Percentiles rank a stretch among this genome's conserved stretches.
Evolutionary conservation across 805 yeast genomes (phyloP).

Genomic region (Wickerhamomyces bisporus): DNA sequence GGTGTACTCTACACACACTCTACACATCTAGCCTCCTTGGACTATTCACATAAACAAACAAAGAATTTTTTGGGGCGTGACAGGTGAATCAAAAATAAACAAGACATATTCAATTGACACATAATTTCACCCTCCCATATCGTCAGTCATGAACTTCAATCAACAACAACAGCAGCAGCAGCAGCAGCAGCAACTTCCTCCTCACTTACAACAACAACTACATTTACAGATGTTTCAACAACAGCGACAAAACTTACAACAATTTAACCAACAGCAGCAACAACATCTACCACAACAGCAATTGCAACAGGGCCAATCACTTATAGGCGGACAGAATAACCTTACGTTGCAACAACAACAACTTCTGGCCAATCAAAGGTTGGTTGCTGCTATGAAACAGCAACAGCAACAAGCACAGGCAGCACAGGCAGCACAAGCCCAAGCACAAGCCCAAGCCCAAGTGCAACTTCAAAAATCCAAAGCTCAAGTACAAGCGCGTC

Average conservation of each 20-base stretch:
- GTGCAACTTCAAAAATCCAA: no score
- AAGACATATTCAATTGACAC: no score
- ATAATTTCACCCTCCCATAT: no score
- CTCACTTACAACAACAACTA: conserved; percentile 1
- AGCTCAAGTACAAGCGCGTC: conserved; percentile 1
- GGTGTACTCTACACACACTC: no score
- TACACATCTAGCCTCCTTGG: no score
- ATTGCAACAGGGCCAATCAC: background rate
- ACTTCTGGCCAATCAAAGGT: conserved; percentile 1
- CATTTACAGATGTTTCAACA: background rate
- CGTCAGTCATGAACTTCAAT: conserved; percentile 1
- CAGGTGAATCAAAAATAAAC: no score
- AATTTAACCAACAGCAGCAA: background rate
- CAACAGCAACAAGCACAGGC: background rate
- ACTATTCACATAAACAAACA: no score
- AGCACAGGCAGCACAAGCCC: background rate
- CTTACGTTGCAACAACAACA: background rate
- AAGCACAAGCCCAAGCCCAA: background rate
- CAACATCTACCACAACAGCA: background rate
- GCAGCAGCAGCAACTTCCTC: conserved; percentile 5
- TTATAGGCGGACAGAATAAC: background rate
- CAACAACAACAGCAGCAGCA: conserved; percentile 1
- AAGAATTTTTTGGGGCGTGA: no score
- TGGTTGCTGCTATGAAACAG: conserved; percentile 1
- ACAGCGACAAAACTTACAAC: conserved; percentile 2